These are phyloP conservation scores for Thelonectria olida DNA, from an alignment of 2,329 filamentous ascomycete species.

Conservation along the genomic window DNA sequence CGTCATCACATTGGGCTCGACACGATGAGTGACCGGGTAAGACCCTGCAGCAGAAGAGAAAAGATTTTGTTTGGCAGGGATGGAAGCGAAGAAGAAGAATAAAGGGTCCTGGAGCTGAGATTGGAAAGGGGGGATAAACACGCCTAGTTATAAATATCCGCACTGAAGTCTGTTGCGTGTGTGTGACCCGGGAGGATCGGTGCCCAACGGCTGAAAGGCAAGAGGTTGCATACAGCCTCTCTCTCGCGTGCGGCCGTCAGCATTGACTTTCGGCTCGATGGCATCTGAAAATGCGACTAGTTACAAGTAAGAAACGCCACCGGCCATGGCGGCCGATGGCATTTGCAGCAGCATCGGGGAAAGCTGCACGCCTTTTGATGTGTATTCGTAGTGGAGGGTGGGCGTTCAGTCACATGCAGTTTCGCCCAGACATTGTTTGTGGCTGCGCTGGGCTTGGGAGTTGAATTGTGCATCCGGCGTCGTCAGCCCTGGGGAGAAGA, in stretches of 20 bases:
- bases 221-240: too few relatives aligned
- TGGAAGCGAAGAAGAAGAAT: not conserved
- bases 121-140: not conserved
- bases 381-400: conserved; percentile 16
- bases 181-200: conserved; percentile 1
- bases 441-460: not conserved
- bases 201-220: conserved; percentile 17
- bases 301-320: not conserved
- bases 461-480: not conserved
- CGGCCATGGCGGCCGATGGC: conserved; percentile 8
- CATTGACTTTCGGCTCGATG: not conserved
- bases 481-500: not conserved
- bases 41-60: conserved; percentile 10
- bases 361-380: conserved; percentile 5
- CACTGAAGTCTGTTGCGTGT: not conserved
- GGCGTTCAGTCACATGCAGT: conserved; percentile 19
- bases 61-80: not conserved
- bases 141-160: conserved; percentile 8
- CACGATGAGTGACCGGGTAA: conserved; percentile 3
- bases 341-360: not conserved
- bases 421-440: not conserved
- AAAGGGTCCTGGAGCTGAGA: not conserved
- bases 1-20: conserved; percentile 13
- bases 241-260: conserved; percentile 11
- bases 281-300: conserved; percentile 8